These are phyloP conservation scores for Vaucheria bursata DNA, from an alignment of 352 stramenopile genomes.

Conservation along the genomic window DNA sequence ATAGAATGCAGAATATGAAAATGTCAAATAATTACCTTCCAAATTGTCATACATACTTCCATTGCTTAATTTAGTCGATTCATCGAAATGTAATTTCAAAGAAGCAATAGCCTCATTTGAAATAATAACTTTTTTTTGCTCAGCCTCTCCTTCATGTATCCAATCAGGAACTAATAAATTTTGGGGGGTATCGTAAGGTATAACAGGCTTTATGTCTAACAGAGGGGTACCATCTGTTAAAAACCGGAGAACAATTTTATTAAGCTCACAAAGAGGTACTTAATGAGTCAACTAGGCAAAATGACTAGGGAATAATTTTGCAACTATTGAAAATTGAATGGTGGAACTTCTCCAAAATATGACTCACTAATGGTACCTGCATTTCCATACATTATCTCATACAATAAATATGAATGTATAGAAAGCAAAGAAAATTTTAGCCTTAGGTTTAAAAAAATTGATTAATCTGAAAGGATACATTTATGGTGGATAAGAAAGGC, in stretches of 20 bases:
- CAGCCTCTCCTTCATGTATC: slow-evolving; percentile 3
- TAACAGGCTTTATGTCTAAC: slow-evolving; percentile 84
- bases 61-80: background rate
- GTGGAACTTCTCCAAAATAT: too few relatives aligned
- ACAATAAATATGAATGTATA: too few relatives aligned
- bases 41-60: background rate
- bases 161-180: slow-evolving; percentile 12
- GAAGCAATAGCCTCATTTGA: background rate
- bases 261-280: too few relatives aligned
- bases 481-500: too few relatives aligned
- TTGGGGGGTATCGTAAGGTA: slow-evolving; percentile 50
- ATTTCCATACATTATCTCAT: too few relatives aligned
- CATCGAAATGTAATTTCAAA: background rate
- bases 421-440: too few relatives aligned
- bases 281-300: too few relatives aligned
- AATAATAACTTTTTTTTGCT: background rate
- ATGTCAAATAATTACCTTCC: background rate
- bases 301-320: too few relatives aligned
- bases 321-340: too few relatives aligned
- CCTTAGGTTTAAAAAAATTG: too few relatives aligned
- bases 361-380: too few relatives aligned
- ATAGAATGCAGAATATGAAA: background rate
- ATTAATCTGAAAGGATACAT: too few relatives aligned
- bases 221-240: slow-evolving; percentile 72
- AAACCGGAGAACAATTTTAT: background rate